Evolutionary conservation across 2,329 filamentous ascomycete genomes (phyloP).

Genomic region (Pyricularia grisea): DNA sequence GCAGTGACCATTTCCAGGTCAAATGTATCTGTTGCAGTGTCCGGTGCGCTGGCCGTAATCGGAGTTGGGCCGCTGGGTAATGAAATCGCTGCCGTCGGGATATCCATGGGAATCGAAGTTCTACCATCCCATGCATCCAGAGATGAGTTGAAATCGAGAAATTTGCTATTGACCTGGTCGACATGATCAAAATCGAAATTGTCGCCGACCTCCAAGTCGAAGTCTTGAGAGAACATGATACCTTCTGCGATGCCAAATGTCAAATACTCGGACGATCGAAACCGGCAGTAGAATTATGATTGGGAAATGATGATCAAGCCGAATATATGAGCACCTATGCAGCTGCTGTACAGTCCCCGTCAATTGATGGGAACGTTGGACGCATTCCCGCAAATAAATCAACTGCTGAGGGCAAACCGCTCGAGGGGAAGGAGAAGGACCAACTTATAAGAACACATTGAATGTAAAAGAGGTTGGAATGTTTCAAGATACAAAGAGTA

Average conservation of each 20-base stretch:
- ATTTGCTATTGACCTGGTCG: neutral
- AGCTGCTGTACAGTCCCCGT: too few species aligned
- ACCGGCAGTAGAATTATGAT: neutral
- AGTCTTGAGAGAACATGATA: neutral
- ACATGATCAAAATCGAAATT: neutral
- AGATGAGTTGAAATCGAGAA: neutral
- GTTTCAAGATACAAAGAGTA: neutral
- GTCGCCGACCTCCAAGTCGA: neutral
- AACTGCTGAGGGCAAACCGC: neutral
- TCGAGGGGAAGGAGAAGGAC: neutral
- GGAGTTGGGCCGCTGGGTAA: neutral
- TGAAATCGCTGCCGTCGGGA: neutral
- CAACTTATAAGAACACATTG: neutral
- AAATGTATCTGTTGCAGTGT: neutral
- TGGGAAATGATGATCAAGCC: neutral
- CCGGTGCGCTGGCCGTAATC: neutral
- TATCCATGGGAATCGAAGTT: neutral
- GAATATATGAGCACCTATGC: too few species aligned
- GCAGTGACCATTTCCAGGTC: neutral
- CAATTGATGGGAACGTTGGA: neutral
- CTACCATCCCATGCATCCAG: neutral
- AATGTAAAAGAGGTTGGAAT: neutral
- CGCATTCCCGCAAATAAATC: neutral
- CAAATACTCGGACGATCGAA: neutral
- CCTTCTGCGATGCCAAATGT: neutral